A percentile compares a stretch with the other conserved stretches of the same genome.
These are phyloP conservation scores for Ramichloridium luteum DNA, from an alignment of 2,329 filamentous ascomycete genomes.

Conservation along the genomic window DNA sequence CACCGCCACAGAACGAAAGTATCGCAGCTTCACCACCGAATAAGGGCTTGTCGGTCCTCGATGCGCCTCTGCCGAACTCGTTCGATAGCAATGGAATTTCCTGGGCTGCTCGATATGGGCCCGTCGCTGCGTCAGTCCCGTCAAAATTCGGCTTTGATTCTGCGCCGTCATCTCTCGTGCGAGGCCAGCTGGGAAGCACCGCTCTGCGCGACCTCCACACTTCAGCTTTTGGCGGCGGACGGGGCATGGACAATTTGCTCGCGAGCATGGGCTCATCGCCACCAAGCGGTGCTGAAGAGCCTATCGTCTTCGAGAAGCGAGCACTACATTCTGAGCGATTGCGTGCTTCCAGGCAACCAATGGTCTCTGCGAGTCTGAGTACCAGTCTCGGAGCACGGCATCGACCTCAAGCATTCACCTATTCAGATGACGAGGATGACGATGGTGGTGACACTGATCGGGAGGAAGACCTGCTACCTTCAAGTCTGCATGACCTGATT, in stretches of 20 bases:
- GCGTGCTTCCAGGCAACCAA: slow-evolving; percentile 36
- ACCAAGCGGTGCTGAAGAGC: slow-evolving; percentile 53
- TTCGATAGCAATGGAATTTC: slow-evolving; percentile 96
- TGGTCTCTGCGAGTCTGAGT: slow-evolving; percentile 50
- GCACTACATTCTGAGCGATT: slow-evolving; percentile 55
- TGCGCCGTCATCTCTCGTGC: slow-evolving; percentile 55
- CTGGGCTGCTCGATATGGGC: slow-evolving; percentile 76
- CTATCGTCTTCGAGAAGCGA: slow-evolving; percentile 52
- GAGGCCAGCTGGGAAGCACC: slow-evolving; percentile 27
- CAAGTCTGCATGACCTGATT: slow-evolving; percentile 49
- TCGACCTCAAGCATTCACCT: slow-evolving; percentile 24
- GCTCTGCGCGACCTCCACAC: slow-evolving; percentile 47
- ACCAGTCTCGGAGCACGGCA: slow-evolving; percentile 36
- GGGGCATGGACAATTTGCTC: slow-evolving; percentile 32
- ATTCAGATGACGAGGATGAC: slow-evolving; percentile 42
- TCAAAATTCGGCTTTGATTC: slow-evolving; percentile 84
- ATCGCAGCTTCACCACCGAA: slow-evolving; percentile 60
- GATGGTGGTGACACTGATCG: slow-evolving; percentile 54
- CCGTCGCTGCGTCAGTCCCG: slow-evolving; percentile 79
- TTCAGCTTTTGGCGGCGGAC: slow-evolving; percentile 53
- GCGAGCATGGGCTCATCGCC: slow-evolving; percentile 44
- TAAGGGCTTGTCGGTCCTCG: slow-evolving; percentile 72
- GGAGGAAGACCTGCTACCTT: slow-evolving; percentile 82
- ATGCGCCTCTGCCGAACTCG: slow-evolving; percentile 83
- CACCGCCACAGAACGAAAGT: slow-evolving; percentile 66